phyloP scores from a whole-genome alignment of 768 basidiomycete species.

The Dioszegia aurantiaca region DNA sequence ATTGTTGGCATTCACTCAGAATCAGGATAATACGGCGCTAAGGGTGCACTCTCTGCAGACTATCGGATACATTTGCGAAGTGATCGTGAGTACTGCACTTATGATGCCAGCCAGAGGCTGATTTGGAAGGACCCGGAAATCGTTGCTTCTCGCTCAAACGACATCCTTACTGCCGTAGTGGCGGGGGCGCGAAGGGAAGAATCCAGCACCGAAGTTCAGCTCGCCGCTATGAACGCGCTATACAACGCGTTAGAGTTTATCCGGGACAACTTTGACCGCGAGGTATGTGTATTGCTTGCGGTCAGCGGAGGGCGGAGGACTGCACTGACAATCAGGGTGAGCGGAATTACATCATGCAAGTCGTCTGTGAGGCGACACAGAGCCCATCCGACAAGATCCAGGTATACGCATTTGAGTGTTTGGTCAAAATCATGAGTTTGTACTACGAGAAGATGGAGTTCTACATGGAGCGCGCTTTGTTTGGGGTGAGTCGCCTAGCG shows the following conservation, averaged over 20 bases:
- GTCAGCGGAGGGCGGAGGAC: not conserved
- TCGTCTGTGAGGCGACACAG: slow-evolving; percentile 97
- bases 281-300: slow-evolving; percentile 61
- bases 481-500: slow-evolving; percentile 66
- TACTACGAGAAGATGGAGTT: slow-evolving; percentile 99
- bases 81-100: slow-evolving; percentile 66
- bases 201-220: slow-evolving; percentile 80
- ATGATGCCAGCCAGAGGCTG: slow-evolving; percentile 5
- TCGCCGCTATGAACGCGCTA: slow-evolving; percentile 86
- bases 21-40: slow-evolving; percentile 63
- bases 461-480: slow-evolving; percentile 98
- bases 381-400: slow-evolving; percentile 74
- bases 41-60: slow-evolving; percentile 82
- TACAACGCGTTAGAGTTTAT: slow-evolving; percentile 97
- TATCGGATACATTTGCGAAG: slow-evolving; percentile 96
- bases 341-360: slow-evolving; percentile 99
- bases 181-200: slow-evolving; percentile 98
- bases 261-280: slow-evolving; percentile 94
- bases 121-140: slow-evolving; percentile 80
- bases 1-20: slow-evolving; percentile 81
- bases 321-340: slow-evolving; percentile 66
- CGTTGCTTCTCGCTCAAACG: slow-evolving; percentile 81
- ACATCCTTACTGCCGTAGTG: slow-evolving; percentile 96
- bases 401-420: slow-evolving; percentile 91
- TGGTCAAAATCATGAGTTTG: slow-evolving; percentile 93